phyloP scores from a whole-genome alignment of 148 eudicot genomes.

The Tetragonia tetragonoides region DNA sequence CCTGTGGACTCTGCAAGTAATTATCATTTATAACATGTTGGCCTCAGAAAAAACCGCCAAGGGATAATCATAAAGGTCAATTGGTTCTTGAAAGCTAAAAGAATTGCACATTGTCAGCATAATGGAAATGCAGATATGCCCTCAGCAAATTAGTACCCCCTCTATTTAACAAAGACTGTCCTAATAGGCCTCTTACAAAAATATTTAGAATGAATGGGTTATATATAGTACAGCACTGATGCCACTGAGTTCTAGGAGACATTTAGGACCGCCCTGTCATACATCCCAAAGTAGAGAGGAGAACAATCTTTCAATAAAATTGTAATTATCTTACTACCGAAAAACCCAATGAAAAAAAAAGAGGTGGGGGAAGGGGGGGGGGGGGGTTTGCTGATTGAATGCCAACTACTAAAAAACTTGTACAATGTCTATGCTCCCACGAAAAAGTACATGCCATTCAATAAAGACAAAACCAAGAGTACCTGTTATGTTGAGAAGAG shows the following conservation, averaged over 20 bases:
- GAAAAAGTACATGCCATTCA: neutral
- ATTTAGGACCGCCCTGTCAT: neutral
- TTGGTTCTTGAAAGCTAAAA: neutral
- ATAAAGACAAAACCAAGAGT: constrained; percentile 3
- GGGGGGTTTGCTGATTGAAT: neutral
- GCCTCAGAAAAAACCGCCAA: neutral
- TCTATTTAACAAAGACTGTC: neutral
- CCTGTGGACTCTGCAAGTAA: constrained; percentile 50
- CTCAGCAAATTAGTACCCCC: neutral
- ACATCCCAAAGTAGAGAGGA: neutral
- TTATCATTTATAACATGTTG: constrained; percentile 5
- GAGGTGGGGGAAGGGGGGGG: no score
- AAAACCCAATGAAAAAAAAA: no score
- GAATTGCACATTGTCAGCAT: neutral
- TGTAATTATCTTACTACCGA: no score
- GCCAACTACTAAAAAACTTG: neutral
- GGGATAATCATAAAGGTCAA: neutral
- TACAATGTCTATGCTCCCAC: neutral
- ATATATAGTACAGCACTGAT: no score
- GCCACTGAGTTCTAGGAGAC: neutral
- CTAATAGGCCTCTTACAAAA: neutral
- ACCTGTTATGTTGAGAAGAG: neutral
- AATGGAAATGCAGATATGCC: neutral
- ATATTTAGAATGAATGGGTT: neutral
- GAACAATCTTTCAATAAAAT: no score